Percentiles rank a stretch among this genome's conserved stretches.
These are phyloP conservation scores for Hemileccinum impolitum DNA, from an alignment of 768 basidiomycete species.

Conservation along the genomic window DNA sequence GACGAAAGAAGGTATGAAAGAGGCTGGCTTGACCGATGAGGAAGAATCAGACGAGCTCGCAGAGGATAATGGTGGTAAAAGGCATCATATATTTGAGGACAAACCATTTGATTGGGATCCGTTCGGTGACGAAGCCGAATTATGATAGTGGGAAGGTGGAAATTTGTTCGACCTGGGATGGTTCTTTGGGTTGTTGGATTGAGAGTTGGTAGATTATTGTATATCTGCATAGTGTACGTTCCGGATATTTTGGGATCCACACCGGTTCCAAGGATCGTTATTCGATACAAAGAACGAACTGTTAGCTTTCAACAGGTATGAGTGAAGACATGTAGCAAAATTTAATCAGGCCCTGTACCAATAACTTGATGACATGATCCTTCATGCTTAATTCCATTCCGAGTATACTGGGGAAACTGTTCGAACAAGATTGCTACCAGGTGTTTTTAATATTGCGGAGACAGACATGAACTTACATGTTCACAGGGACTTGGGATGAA, in stretches of 20 bases:
- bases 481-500: too few species aligned
- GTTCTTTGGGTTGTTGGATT: not conserved
- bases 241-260: not conserved
- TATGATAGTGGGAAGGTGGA: slow-evolving; percentile 4
- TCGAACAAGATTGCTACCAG: too few species aligned
- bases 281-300: too few species aligned
- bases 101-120: slow-evolving; percentile 33
- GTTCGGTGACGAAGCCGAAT: slow-evolving; percentile 26
- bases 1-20: slow-evolving; percentile 29
- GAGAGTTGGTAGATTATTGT: slow-evolving; percentile 4
- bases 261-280: too few species aligned
- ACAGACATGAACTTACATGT: too few species aligned
- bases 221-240: slow-evolving; percentile 5
- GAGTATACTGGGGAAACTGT: too few species aligned
- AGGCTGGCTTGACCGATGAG: slow-evolving; percentile 22
- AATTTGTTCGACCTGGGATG: not conserved
- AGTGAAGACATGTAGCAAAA: too few species aligned
- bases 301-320: too few species aligned
- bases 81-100: slow-evolving; percentile 25
- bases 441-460: too few species aligned
- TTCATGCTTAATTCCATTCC: too few species aligned
- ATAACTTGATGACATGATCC: too few species aligned
- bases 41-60: slow-evolving; percentile 21
- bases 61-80: slow-evolving; percentile 1
- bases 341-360: too few species aligned